Evolutionary conservation across 306 rosid genomes (phyloP).

Genomic region (Mimosa bimucronata): DNA sequence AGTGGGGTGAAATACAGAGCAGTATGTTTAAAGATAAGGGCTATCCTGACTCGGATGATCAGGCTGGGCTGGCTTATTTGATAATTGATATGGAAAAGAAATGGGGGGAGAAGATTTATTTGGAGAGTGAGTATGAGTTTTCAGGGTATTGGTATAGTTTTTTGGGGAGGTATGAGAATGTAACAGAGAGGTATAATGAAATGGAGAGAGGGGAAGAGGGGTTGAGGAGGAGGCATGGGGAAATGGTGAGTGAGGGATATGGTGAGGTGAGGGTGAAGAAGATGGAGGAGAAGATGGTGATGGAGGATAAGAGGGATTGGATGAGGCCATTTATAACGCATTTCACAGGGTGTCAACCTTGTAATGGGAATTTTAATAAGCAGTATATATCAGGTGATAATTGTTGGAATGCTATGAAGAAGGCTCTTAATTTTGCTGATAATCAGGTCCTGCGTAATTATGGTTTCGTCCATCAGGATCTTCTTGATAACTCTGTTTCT

Average conservation of each 20-base stretch:
- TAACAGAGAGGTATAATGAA: constrained; percentile 42
- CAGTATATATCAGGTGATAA: constrained; percentile 52
- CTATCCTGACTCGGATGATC: constrained; percentile 90
- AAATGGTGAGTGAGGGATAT: constrained; percentile 66
- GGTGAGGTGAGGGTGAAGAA: constrained; percentile 43
- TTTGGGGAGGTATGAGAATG: constrained; percentile 45
- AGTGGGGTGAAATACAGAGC: constrained; percentile 66
- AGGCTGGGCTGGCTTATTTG: constrained; percentile 83
- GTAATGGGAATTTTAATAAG: constrained; percentile 74
- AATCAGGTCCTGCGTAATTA: constrained; percentile 75
- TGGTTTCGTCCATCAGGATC: constrained; percentile 57
- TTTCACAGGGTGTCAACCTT: constrained; percentile 91
- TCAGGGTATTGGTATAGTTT: constrained; percentile 86
- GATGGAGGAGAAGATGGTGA: neutral
- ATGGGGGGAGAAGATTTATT: constrained; percentile 75
- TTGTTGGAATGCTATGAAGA: constrained; percentile 81
- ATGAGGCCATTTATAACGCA: constrained; percentile 85
- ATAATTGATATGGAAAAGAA: constrained; percentile 55
- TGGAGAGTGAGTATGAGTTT: constrained; percentile 70
- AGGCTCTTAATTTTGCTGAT: constrained; percentile 76
- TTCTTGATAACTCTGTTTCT: constrained; percentile 43
- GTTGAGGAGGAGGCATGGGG: constrained; percentile 78
- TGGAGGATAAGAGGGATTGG: constrained; percentile 35
- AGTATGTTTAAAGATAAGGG: constrained; percentile 71
- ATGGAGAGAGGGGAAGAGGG: constrained; percentile 43